Evolutionary conservation across 2,329 filamentous ascomycete species (phyloP), one percentile per base, ranked within the genome.

Genomic region (Apiospora kogelbergensis): DNA sequence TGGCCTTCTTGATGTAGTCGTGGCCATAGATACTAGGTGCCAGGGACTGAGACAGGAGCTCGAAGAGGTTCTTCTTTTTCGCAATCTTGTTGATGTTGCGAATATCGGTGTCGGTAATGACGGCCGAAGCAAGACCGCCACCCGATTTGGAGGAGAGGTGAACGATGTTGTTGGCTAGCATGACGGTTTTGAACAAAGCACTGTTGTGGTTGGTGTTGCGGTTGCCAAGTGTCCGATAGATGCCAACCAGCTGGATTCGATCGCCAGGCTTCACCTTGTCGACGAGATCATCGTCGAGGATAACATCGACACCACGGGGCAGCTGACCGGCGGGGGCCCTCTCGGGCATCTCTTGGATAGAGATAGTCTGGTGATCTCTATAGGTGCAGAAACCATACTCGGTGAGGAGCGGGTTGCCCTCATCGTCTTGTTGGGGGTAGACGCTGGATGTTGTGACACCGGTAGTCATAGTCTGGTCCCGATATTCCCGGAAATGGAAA

Each of bases 281-380:
- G 20, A 98, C 96, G 67, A 99, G 86, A 78, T 99, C 96, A 79
- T 99, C 96, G 78, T 99, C 96, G 73, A 99, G 84, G 74, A 99
- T 95, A 17, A 98, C 95, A 81, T 99, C 96, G 22, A 99, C 96
- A 68, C 95, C 94, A 67, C 96, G 91, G 70, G 96, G 96, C 72
- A 99, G 87, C 84, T 98, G 96, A 67, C 96, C 96, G 70, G 96
- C 95, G 67, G 96, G 96, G 2, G 96, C 96, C 74, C 95, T 88
- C 81, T 99, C 96, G 0, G 96, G 96, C 96, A 99, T 99, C 84
- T 99, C 96, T 82, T 99, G 96, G 73, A 99, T 98, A 0, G 95
- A 98, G 70, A 99, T 94, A 20, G 93, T 97, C 80, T 99, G 96
- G 78, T 99, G 96, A 79, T 99, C 96, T 77, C 95, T 89, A 82